Base-by-base conservation (phyloP, 2,329 filamentous ascomycete genomes). In the Fusarium decemcellulare region DNA sequence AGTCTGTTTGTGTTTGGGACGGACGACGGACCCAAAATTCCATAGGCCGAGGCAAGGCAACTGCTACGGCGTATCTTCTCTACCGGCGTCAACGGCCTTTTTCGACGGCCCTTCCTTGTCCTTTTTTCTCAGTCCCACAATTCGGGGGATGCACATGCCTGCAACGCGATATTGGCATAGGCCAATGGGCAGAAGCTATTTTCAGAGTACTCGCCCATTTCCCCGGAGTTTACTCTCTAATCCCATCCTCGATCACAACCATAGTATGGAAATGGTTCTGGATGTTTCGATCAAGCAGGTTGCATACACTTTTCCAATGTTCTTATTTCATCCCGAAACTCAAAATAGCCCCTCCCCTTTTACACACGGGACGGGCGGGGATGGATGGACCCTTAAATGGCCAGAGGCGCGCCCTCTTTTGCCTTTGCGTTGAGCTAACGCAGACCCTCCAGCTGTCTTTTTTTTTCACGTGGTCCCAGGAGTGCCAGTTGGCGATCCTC, bases 171-270 rank as follows among this genome's bases (percentile, higher is more conserved):
- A 56, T 27, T 30, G 34, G 44, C 29, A 60, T 58, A 58, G 18
- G 61, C 63, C 59, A 59, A 58, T 59, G 29, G 12, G 32, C 37
- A 34, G 61, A 37, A 48, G 55, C 42, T 55, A 72, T 64, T 61
- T 58, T 61, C 54, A 63, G 68, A 57, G 37, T 37, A 29, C 44
- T 27, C 48, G 40, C 39, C 43, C 51, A 59, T 68, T 63, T 60
- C 69, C 63, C 61, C 59, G 44, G 70, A 59, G 53, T 70, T 62
- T 58, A 69, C 58, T 39, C 40, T 48, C 32, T 48, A 63, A 14
- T 15, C 43, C 27, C 40, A 23, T n/a, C 40, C 40, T 43, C 12
- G 8, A 43, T 23, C 6, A 30, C 14, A 47, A 47, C 14, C 23
- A 14, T 34, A 37, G 36, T 16, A 30, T 42, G 15, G 15, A 40